These are phyloP conservation scores for Amanita pallidorosea DNA, from an alignment of 768 basidiomycete species.

Conservation along the genomic window DNA sequence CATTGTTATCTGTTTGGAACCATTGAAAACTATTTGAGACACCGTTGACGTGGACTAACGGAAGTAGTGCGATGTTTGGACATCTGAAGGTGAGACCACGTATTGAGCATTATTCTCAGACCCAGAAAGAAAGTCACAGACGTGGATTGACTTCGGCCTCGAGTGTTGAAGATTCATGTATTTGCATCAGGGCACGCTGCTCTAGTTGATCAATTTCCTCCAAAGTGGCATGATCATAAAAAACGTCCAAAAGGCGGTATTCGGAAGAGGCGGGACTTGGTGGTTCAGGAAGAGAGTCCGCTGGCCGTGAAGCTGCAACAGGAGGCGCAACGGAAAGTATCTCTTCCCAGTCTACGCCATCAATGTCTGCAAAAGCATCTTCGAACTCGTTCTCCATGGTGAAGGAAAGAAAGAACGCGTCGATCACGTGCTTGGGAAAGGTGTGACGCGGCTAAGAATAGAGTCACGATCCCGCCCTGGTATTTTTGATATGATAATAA, in stretches of 20 bases:
- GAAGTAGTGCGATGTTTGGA: slow-evolving; percentile 1
- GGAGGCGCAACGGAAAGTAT: slow-evolving; percentile 17
- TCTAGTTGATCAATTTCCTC: slow-evolving; percentile 39
- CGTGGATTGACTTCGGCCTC: neutral
- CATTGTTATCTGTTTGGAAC: neutral
- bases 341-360: slow-evolving; percentile 36
- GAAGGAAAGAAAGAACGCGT: slow-evolving; percentile 1
- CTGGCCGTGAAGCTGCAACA: slow-evolving; percentile 17
- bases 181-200: slow-evolving; percentile 14
- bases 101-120: neutral
- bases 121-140: neutral
- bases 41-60: neutral
- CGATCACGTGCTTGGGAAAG: slow-evolving; percentile 1
- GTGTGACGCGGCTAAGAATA: neutral
- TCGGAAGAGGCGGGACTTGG: slow-evolving; percentile 5
- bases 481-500: neutral
- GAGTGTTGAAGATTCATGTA: neutral
- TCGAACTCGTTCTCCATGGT: slow-evolving; percentile 39
- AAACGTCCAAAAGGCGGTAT: slow-evolving; percentile 13
- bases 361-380: slow-evolving; percentile 41
- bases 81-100: neutral
- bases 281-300: neutral
- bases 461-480: neutral
- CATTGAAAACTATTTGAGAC: neutral
- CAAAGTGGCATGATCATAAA: slow-evolving; percentile 25